Evolutionary conservation across 179 eudicot genomes (phyloP).

Genomic region (Amaranthus tricolor): DNA sequence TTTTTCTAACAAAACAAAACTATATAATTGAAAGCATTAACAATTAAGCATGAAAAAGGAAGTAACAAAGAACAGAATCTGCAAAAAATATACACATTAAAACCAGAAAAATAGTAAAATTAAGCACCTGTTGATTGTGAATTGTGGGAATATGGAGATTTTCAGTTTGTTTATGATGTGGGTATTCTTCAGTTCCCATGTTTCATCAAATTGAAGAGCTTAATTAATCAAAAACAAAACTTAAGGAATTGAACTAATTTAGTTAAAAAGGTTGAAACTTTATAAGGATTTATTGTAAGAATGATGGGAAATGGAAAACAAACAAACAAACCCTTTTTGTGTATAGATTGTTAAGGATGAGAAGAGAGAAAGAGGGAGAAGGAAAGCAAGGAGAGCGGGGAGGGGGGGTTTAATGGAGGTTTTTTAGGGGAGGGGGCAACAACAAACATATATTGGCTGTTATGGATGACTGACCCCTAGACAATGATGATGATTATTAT

Average conservation of each 20-base stretch:
- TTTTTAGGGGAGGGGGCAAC: not conserved
- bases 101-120: not conserved
- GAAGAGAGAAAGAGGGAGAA: not conserved
- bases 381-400: not conserved
- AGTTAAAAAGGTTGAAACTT: not conserved
- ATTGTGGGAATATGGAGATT: slow-evolving; percentile 12
- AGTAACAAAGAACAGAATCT: not conserved
- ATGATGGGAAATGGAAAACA: not conserved
- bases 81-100: not conserved
- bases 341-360: too few species aligned
- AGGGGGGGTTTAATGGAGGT: slow-evolving; percentile 1
- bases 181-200: slow-evolving; percentile 19
- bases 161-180: slow-evolving; percentile 10
- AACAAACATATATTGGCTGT: not conserved
- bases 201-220: slow-evolving; percentile 2
- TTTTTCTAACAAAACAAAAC: not conserved
- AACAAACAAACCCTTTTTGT: not conserved
- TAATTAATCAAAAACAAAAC: not conserved
- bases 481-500: not conserved
- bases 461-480: not conserved
- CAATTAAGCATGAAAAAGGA: not conserved
- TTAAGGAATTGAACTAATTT: not conserved
- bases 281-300: not conserved
- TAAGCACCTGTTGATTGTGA: slow-evolving; percentile 29
- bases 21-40: not conserved